phyloP scores from a whole-genome alignment of 2,329 filamentous ascomycete genomes.

The Diaporthe helianthi region DNA sequence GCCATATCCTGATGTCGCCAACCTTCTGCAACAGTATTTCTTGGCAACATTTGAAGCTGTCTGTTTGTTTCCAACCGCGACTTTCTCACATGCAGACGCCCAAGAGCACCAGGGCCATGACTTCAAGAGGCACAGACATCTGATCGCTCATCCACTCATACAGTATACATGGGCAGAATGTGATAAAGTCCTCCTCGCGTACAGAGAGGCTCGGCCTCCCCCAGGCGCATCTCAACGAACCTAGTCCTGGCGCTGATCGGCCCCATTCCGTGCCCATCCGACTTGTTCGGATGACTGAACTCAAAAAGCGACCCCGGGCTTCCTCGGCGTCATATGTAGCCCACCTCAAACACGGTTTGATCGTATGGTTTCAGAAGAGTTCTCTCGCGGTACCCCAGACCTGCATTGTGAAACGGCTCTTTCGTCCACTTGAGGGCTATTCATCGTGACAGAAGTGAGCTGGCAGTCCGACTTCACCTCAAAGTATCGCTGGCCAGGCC shows the following conservation, averaged over 20 bases:
- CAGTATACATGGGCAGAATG: too few species aligned
- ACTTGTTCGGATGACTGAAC: conserved; percentile 15
- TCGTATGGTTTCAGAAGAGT: conserved; percentile 11
- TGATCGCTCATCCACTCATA: not conserved
- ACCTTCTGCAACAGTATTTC: not conserved
- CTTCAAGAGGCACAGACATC: too few species aligned
- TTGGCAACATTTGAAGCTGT: not conserved
- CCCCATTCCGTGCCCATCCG: not conserved
- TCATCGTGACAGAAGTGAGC: not conserved
- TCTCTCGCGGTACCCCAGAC: conserved; percentile 14
- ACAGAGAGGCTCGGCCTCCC: not conserved
- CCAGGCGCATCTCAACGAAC: not conserved
- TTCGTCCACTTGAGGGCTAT: not conserved
- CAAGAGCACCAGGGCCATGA: not conserved
- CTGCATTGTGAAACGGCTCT: conserved; percentile 20
- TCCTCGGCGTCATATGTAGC: not conserved
- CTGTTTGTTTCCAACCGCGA: not conserved
- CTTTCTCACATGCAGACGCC: not conserved
- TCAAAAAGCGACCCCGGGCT: not conserved
- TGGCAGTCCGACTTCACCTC: not conserved
- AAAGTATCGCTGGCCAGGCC: not conserved
- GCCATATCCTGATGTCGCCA: not conserved
- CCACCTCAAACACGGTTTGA: conserved; percentile 9
- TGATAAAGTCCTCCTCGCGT: not conserved
- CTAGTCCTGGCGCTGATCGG: conserved; percentile 6